Evolutionary conservation across 306 rosid species (phyloP), one percentile per base, ranked within the genome.

Genomic region (Cucurbita argyrosperma): DNA sequence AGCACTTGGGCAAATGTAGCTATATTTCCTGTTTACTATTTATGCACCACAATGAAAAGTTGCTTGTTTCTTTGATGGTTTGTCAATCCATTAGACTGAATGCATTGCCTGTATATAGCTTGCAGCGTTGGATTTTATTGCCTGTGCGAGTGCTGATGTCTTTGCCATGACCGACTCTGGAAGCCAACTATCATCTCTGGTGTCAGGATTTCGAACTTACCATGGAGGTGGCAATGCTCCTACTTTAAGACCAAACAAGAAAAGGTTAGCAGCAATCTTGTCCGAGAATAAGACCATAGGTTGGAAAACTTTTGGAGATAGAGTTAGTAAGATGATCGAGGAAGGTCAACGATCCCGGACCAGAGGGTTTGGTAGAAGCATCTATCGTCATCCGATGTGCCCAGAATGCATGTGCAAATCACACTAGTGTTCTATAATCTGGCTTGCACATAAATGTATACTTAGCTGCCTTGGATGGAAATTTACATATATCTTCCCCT

Each of bases 111-210:
- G 55, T n/a, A 73, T 88, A 89, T 88, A 90, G 97, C 65, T 94
- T 74, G 99, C 97, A 69, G 99, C 99, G 37, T 82, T 94, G 86
- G 99, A 94, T 78, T 89, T 90, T 70, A 89, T 94, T 46, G 95
- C 95, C 2, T 94, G 97, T 77, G 95, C 96, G 77, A 91, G 90
- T 71, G 87, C 97, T 19, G 87, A 94, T 87, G 97, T 94, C 55
- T 94, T 94, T 63, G 92, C 97, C 65, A 94, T 94, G 95, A 94
- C 97, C 0, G 99, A 94, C 73, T 89, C 99, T 15, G 97, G 99
- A 59, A 90, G 99, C 90, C 97, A 94, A 89, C 88, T 94, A 67
- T 91, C 99, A 51, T 94, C 99, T 47, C 66, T 94, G 78, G 99
- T 94, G 62, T 86, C 99, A 46, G 99, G 99, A 63, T 83, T 86